Base-by-base conservation (phyloP, 768 basidiomycete species). In the Podaxis sp. region DNA sequence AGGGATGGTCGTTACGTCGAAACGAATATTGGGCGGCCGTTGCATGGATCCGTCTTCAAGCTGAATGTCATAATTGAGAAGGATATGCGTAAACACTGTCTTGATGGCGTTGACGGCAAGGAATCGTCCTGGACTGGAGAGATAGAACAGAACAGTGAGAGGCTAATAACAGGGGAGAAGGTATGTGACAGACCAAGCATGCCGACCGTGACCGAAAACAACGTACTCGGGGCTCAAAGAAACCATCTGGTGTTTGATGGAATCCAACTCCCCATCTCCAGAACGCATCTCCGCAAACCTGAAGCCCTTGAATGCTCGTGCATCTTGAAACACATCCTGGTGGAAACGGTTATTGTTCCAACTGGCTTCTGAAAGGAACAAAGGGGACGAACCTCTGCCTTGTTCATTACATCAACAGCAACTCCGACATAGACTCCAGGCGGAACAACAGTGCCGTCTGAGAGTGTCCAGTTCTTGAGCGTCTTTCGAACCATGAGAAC, bases 81-180 rank as follows among this genome's bases (percentile, higher is more conserved):
- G 57, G 33, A 79, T 68, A 67, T 76, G 69, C 1, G 79, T 78
- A 24, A 77, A 67, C 67, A 81, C 74, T 3, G 72, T 71, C 66
- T 82, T 81, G 51, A 83, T 63, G 61, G 77, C 78, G 56, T 74
- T 79, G 19, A 75, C 75, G 15, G 79, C 80, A 66, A 82, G 80
- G 66, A 81, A 79, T 22, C 81, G 74, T 26, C 80, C 79, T 12
- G 81, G 78, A 58, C 76, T 71, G 28, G 24, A 17, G 54, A 52
- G 42, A 61, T 56, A 15, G 40, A 38, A 19, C 11, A 24, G n/a
- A 19, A 13, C 3, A 40, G n/a, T 52, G 33, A n/a, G 36, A 3
- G 19, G 7, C n/a, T 11, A 17, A 8, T 52, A 22, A 49, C 2
- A 30, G 33, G 33, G 7, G 5, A 52, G 15, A 52, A 17, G 19